Base-by-base conservation (phyloP, 768 basidiomycete genomes). In the Suillus bovinus region DNA sequence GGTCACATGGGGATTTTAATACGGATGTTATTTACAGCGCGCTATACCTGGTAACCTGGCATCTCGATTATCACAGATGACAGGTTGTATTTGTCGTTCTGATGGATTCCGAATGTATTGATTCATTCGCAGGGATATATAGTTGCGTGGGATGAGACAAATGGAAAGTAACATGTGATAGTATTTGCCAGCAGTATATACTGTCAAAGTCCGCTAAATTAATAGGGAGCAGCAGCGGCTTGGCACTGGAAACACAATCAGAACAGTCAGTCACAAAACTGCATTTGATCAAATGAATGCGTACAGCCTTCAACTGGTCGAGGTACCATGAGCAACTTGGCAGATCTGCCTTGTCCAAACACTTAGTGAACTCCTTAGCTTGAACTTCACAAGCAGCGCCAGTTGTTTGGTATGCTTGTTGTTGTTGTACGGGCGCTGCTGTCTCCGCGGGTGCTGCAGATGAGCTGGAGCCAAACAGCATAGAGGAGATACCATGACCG, bases 341-440 rank as follows among this genome's bases (percentile, higher is more conserved):
- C 67, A 91, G 77, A 68, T 91, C 89, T 20, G 89, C 90, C 72
- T 88, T 88, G 72, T 94, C 91, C 50, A 96, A 78, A 76, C 94
- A 96, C 71, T 81, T 83, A 11, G 92, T 91, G 77, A 96, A 93
- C 56, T 95, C 92, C 78, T 91, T 93, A 3, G 93, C 93, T 75
- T 94, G 91, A 61, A 80, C 74, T 46, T 93, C 90, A 68, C 94
- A 96, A 67, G 78, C 83, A 33, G 80, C 70, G 5, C 80, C 82
- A 1, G 71, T 44, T 6, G 74, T 74, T 62, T 76, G 78, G 71
- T 83, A 85, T 66, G 71, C 80, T 44, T 79, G 78, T 54, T 81
- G 80, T 39, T 77, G 76, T 54, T 72, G 73, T 17, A 72, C 81
- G 24, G 87, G 82, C 5, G 83, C 74, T 14, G 84, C 80, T 27